Conservation (phyloP, 371 early-diverging fungal genomes). For the Apophysomyces trapeziformis region DNA sequence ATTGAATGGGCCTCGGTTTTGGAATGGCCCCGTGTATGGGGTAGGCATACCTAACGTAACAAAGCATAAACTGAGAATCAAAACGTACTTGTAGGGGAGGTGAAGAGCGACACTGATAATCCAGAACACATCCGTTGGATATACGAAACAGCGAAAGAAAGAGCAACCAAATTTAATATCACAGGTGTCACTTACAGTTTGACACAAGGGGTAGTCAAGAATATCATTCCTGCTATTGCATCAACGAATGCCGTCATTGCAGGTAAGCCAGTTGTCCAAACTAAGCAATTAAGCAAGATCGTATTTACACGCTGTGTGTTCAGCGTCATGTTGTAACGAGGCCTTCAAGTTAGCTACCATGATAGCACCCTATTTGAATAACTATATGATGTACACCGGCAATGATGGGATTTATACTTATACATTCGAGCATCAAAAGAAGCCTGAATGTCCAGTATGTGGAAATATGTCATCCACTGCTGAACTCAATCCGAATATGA, state of each 20-base stretch:
- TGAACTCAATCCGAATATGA: conserved; percentile 50
- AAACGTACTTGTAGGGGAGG: conserved; percentile 38
- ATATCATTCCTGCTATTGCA: conserved; percentile 99
- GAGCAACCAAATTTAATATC: conserved; percentile 85
- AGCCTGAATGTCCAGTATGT: conserved; percentile 92
- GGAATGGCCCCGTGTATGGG: conserved; percentile 86
- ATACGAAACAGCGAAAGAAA: conserved; percentile 69
- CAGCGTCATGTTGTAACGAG: conserved; percentile 94
- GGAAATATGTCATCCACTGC: conserved; percentile 58
- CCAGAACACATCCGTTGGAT: conserved; percentile 92
- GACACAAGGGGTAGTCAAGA: conserved; percentile 94
- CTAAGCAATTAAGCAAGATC: neutral
- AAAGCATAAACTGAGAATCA: neutral
- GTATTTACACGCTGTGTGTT: neutral
- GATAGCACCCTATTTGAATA: conserved; percentile 77
- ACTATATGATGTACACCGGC: conserved; percentile 97
- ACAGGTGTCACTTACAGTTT: conserved; percentile 90
- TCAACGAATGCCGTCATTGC: conserved; percentile 99
- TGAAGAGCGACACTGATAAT: conserved; percentile 90
- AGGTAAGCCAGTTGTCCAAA: conserved; percentile 49
- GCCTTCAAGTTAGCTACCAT: conserved; percentile 90
- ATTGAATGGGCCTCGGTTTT: conserved; percentile 98
- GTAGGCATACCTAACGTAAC: conserved; percentile 38
- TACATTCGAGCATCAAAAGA: conserved; percentile 84
- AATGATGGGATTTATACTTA: conserved; percentile 90